These are phyloP conservation scores for Sergeia podlipaevii DNA, from an alignment of 208 protist species.

Conservation along the genomic window DNA sequence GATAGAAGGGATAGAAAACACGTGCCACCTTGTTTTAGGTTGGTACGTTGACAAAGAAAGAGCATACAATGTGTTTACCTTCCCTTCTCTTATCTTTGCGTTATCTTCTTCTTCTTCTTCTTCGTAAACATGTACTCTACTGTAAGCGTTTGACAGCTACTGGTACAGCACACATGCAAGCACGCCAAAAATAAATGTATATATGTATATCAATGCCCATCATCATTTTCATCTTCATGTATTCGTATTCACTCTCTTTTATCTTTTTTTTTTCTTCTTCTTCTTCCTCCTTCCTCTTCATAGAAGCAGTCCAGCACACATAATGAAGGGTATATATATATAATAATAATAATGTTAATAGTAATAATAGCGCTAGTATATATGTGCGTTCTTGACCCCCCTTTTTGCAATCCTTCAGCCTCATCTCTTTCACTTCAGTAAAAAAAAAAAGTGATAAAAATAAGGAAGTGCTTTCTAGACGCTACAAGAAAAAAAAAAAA, in stretches of 20 bases:
- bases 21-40: too few species aligned
- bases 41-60: too few species aligned
- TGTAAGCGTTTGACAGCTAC: too few species aligned
- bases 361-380: too few species aligned
- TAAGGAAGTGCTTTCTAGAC: too few species aligned
- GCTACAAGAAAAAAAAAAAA: too few species aligned
- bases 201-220: not conserved
- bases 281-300: not conserved
- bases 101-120: not conserved
- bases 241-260: not conserved
- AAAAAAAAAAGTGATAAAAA: too few species aligned
- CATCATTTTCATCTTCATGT: conserved; percentile 4
- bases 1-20: too few species aligned
- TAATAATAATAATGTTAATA: not conserved
- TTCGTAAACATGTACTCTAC: not conserved
- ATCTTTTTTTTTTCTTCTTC: not conserved
- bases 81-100: conserved; percentile 1
- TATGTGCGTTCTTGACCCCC: too few species aligned
- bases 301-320: not conserved
- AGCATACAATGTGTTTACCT: conserved; percentile 1
- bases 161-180: too few species aligned
- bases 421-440: too few species aligned
- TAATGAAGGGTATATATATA: not conserved
- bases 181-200: not conserved
- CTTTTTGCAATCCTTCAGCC: too few species aligned